A percentile compares a stretch with the other conserved stretches of the same genome.
These are phyloP conservation scores for Lachnellula occidentalis DNA, from an alignment of 2,329 filamentous ascomycete species.

Conservation along the genomic window DNA sequence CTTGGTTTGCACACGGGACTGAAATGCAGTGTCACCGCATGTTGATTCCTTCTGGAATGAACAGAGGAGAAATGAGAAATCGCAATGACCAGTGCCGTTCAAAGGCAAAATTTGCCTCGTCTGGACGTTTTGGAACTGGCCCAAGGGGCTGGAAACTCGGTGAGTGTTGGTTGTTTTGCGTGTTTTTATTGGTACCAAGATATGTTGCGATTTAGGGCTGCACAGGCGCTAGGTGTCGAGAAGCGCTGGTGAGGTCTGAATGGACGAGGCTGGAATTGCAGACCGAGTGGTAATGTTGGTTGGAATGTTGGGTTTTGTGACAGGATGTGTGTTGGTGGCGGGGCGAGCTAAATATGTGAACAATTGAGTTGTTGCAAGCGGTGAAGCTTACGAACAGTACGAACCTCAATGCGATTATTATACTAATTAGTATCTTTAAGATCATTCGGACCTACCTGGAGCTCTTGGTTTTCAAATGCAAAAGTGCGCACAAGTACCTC, in stretches of 20 bases:
- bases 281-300: neutral
- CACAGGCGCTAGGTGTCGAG: neutral
- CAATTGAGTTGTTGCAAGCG: neutral
- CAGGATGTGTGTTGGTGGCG: neutral
- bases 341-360: neutral
- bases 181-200: neutral
- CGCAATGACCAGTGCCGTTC: too few relatives aligned
- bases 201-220: neutral
- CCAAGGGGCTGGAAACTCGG: too few relatives aligned
- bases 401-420: too few relatives aligned
- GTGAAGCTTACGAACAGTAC: too few relatives aligned
- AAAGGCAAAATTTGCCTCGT: too few relatives aligned
- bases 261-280: neutral
- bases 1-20: neutral
- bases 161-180: neutral
- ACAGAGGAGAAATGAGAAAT: too few relatives aligned
- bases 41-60: too few relatives aligned
- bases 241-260: neutral
- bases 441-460: too few relatives aligned
- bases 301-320: neutral
- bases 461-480: too few relatives aligned
- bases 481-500: too few relatives aligned
- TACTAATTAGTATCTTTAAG: too few relatives aligned
- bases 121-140: too few relatives aligned
- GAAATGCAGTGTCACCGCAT: neutral